These are phyloP conservation scores for Aspergillus sojae DNA, from an alignment of 2,329 filamentous ascomycete species.

Conservation along the genomic window DNA sequence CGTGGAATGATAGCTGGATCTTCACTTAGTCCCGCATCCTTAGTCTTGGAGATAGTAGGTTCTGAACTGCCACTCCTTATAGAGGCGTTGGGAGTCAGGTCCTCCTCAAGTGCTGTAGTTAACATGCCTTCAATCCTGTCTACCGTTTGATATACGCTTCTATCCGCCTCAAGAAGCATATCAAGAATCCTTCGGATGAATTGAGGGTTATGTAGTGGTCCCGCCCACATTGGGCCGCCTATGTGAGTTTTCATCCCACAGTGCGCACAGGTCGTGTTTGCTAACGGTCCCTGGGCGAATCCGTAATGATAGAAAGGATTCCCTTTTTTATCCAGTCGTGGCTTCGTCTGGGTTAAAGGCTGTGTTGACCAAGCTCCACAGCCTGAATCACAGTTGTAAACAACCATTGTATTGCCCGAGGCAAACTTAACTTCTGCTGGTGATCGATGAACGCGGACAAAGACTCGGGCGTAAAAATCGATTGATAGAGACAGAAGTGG, in stretches of 20 bases:
- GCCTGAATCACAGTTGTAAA: slow-evolving; percentile 87
- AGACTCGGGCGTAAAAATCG: slow-evolving; percentile 91
- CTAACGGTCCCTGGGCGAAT: slow-evolving; percentile 70
- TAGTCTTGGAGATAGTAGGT: slow-evolving; percentile 10
- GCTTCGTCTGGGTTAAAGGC: slow-evolving; percentile 70
- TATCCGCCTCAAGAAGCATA: slow-evolving; percentile 68
- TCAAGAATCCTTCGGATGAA: slow-evolving; percentile 81
- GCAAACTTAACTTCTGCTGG: slow-evolving; percentile 87
- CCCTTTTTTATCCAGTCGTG: slow-evolving; percentile 70
- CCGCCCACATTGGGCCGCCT: slow-evolving; percentile 92
- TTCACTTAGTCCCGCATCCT: slow-evolving; percentile 21
- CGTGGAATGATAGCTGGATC: slow-evolving; percentile 45
- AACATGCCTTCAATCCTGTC: slow-evolving; percentile 89
- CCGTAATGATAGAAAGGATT: slow-evolving; percentile 75
- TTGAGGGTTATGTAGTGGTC: slow-evolving; percentile 78
- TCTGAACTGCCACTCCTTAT: slow-evolving; percentile 16
- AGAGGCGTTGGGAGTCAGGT: slow-evolving; percentile 33
- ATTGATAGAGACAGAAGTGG: slow-evolving; percentile 91
- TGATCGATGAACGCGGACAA: slow-evolving; percentile 78
- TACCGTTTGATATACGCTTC: slow-evolving; percentile 75
- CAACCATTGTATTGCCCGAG: slow-evolving; percentile 87
- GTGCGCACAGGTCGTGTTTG: slow-evolving; percentile 71
- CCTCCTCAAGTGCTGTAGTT: slow-evolving; percentile 81
- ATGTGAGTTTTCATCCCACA: slow-evolving; percentile 86
- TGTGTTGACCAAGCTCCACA: slow-evolving; percentile 93